Conservation (phyloP, 345 rosid species). For the Arabidopsis arenosa region DNA sequence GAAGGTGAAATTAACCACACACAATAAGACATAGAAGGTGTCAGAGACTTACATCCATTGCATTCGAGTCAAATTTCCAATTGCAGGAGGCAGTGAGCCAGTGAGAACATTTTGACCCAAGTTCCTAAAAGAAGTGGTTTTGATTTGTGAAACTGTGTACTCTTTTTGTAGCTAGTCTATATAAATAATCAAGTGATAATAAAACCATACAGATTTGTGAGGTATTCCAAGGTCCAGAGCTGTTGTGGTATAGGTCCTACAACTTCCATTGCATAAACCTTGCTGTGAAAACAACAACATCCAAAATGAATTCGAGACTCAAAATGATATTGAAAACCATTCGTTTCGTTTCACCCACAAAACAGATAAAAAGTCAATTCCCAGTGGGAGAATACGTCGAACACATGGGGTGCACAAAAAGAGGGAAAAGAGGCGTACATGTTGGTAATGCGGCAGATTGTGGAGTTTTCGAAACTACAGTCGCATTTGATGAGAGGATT, state of each 20-base stretch:
- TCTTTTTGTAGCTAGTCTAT: not conserved
- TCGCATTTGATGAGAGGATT: constrained; percentile 67
- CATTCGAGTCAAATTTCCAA: constrained; percentile 48
- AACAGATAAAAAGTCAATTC: not conserved
- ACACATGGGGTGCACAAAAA: constrained; percentile 10
- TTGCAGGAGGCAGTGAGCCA: constrained; percentile 43
- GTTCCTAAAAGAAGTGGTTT: constrained; percentile 37
- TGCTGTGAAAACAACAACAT: constrained; percentile 38
- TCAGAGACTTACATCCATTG: constrained; percentile 61
- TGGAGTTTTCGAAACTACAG: constrained; percentile 46
- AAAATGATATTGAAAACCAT: no score
- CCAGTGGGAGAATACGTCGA: not conserved
- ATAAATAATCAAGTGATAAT: not conserved
- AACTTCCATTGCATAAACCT: constrained; percentile 38
- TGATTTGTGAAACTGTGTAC: not conserved
- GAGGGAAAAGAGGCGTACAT: constrained; percentile 23
- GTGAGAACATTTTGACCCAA: constrained; percentile 40
- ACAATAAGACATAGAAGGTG: not conserved
- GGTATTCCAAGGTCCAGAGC: constrained; percentile 47
- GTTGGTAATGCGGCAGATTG: constrained; percentile 46
- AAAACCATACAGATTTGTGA: constrained; percentile 44
- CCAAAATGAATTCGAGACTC: not conserved
- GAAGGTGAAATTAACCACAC: not conserved
- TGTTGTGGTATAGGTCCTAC: constrained; percentile 42
- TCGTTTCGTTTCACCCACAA: no score